phyloP scores from a whole-genome alignment of 2,329 filamentous ascomycete species.

The Geoglossum cookeanum region DNA sequence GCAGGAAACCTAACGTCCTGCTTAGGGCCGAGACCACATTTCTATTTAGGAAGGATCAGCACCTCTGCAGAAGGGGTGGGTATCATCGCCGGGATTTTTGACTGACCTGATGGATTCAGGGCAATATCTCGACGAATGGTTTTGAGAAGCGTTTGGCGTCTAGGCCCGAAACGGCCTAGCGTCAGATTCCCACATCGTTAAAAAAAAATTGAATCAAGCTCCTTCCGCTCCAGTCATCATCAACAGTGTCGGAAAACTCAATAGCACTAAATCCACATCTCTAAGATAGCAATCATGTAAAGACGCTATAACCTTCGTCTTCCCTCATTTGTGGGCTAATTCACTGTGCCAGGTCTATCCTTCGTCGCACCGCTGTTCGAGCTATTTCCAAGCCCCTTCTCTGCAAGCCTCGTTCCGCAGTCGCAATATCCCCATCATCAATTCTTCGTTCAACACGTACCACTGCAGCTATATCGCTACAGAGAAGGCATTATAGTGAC shows the following conservation, averaged over 20 bases:
- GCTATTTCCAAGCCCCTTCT: conserved; percentile 28
- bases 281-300: neutral
- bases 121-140: no score
- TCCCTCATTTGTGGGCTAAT: neutral
- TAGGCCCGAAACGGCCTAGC: no score
- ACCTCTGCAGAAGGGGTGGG: no score
- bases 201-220: no score
- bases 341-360: conserved; percentile 28
- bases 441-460: conserved; percentile 20
- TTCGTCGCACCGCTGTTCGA: conserved; percentile 38
- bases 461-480: conserved; percentile 21
- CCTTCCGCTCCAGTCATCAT: neutral
- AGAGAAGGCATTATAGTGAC: conserved; percentile 30
- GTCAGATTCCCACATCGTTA: no score
- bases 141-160: no score
- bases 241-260: neutral
- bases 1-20: no score
- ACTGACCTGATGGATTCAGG: no score
- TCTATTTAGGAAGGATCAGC: no score
- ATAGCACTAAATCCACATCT: neutral
- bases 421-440: conserved; percentile 19
- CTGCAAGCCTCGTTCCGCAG: conserved; percentile 23
- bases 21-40: no score
- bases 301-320: neutral
- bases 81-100: no score